phyloP scores from a whole-genome alignment of 441 rosid genomes.

The Flueggea neowawraea region DNA sequence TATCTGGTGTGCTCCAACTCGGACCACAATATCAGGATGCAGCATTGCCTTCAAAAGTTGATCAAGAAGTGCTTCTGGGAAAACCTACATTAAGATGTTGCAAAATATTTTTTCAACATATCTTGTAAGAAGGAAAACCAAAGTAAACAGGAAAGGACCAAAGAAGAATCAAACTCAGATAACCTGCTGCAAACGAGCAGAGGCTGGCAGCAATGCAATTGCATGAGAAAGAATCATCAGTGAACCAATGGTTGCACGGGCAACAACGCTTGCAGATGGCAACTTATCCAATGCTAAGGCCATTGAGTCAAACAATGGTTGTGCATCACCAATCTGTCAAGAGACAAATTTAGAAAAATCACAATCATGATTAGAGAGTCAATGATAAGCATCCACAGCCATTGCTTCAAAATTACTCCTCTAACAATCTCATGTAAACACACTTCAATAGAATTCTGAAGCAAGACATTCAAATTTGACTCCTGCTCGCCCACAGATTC shows the following conservation, averaged over 20 bases:
- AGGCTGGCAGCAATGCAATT: constrained; percentile 60
- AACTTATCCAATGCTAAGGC: constrained; percentile 77
- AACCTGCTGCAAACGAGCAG: constrained; percentile 71
- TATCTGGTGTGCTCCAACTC: constrained; percentile 89
- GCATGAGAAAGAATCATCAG: constrained; percentile 80
- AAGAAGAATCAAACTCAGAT: constrained; percentile 1
- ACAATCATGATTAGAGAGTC: constrained; percentile 11
- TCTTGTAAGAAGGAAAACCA: not conserved
- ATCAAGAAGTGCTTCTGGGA: constrained; percentile 82
- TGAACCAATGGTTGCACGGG: constrained; percentile 78
- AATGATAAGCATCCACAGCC: not conserved
- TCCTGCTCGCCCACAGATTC: constrained; percentile 73
- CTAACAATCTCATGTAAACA: constrained; percentile 89
- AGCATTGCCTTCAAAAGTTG: constrained; percentile 87
- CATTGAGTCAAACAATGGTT: constrained; percentile 76
- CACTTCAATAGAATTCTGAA: constrained; percentile 90
- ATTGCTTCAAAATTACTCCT: constrained; percentile 51
- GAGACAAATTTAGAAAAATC: constrained; percentile 15
- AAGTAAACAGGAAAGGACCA: not conserved
- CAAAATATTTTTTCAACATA: not conserved
- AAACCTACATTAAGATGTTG: constrained; percentile 44
- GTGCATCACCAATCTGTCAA: constrained; percentile 58
- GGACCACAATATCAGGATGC: constrained; percentile 84
- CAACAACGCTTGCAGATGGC: constrained; percentile 76
- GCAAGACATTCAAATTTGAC: constrained; percentile 53